These are phyloP conservation scores for Penicillium robsamsonii DNA, from an alignment of 495 filamentous ascomycete species.

Conservation along the genomic window DNA sequence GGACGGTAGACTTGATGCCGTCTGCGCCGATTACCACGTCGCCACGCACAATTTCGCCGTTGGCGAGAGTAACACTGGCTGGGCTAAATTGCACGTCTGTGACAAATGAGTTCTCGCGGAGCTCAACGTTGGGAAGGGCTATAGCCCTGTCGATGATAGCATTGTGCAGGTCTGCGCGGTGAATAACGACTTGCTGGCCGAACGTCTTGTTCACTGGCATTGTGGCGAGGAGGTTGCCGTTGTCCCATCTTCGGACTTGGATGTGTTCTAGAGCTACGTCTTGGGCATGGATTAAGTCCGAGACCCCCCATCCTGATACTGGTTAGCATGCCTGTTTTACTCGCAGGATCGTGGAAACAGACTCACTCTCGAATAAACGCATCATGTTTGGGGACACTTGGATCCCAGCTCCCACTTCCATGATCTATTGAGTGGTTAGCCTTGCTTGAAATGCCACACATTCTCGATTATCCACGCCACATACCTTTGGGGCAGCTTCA, in stretches of 20 bases:
- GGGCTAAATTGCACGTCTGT: constrained; percentile 31
- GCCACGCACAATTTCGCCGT: constrained; percentile 34
- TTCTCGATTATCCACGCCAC: background rate
- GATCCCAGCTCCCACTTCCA: constrained; percentile 75
- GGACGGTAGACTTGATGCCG: constrained; percentile 45
- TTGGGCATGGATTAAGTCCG: constrained; percentile 39
- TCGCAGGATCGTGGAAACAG: background rate
- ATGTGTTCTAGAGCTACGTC: constrained; percentile 43
- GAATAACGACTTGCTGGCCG: constrained; percentile 43
- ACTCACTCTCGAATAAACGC: constrained; percentile 60
- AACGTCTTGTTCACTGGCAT: constrained; percentile 44
- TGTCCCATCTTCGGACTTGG: constrained; percentile 44
- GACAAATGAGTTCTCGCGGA: constrained; percentile 38
- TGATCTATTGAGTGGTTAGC: constrained; percentile 28
- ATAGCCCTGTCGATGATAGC: constrained; percentile 39
- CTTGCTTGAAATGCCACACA: background rate
- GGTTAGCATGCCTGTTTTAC: background rate
- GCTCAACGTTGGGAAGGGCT: constrained; percentile 35
- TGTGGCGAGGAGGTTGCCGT: constrained; percentile 37
- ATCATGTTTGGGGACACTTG: constrained; percentile 78
- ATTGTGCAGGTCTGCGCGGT: constrained; percentile 47
- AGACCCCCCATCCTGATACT: constrained; percentile 40
- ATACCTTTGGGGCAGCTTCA: constrained; percentile 40
- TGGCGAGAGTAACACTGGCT: constrained; percentile 33
- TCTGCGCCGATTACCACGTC: constrained; percentile 50